Percentiles rank a stretch among this genome's conserved stretches.
These are phyloP conservation scores for Cytospora chrysosperma DNA, from an alignment of 2,329 filamentous ascomycete species.

Conservation along the genomic window DNA sequence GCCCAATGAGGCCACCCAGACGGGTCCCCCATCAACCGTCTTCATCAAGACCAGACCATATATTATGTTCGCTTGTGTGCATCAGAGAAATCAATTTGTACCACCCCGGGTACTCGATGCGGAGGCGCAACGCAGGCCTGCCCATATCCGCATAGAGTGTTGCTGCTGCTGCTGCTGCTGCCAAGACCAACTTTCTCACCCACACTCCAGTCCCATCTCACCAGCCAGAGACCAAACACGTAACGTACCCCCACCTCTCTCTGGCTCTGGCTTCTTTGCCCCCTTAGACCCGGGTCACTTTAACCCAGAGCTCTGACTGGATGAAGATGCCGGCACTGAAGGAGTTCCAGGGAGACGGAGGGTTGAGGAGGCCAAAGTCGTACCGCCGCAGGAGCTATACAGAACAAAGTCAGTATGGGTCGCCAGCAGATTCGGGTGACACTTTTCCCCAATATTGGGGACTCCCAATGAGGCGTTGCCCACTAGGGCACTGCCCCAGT, in stretches of 20 bases:
- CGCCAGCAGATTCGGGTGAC: not conserved
- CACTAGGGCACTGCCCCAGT: not conserved
- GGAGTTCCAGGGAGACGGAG: constrained; percentile 29
- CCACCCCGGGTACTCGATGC: constrained; percentile 11
- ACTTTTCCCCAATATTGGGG: not conserved
- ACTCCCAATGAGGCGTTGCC: not conserved
- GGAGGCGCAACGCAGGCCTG: constrained; percentile 2
- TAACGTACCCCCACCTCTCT: not conserved
- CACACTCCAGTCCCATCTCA: not conserved
- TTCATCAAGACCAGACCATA: not conserved
- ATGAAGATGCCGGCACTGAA: constrained; percentile 32
- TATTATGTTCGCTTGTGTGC: constrained; percentile 8
- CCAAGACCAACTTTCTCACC: not conserved
- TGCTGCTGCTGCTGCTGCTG: too few species aligned
- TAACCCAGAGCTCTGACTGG: constrained; percentile 31
- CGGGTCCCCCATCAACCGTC: not conserved
- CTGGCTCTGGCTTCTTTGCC: not conserved
- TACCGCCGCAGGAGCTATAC: constrained; percentile 28
- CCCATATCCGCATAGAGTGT: not conserved
- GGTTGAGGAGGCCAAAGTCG: constrained; percentile 30
- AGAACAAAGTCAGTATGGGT: not conserved
- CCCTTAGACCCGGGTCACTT: constrained; percentile 28
- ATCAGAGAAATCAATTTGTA: not conserved
- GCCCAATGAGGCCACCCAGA: not conserved
- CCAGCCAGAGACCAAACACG: not conserved